Conservation (phyloP, 2,329 filamentous ascomycete species). For the Cyanodermella asteris region DNA sequence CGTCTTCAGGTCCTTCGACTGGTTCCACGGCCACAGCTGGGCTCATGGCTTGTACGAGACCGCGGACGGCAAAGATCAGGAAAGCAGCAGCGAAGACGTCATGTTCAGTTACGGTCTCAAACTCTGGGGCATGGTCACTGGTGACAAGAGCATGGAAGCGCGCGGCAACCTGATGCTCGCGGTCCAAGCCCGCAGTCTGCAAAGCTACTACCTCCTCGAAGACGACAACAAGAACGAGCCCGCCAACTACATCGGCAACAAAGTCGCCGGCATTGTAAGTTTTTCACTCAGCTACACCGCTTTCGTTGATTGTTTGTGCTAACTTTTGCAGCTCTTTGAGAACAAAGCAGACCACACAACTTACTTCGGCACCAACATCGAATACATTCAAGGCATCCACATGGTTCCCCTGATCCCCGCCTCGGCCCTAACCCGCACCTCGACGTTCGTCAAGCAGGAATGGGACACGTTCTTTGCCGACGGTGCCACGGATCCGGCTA, state of each 20-base stretch:
- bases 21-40: constrained; percentile 88
- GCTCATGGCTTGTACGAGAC: constrained; percentile 38
- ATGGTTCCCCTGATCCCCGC: constrained; percentile 56
- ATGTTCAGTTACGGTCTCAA: constrained; percentile 74
- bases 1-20: constrained; percentile 65
- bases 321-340: constrained; percentile 42
- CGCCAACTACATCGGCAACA: constrained; percentile 54
- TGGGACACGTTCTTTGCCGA: constrained; percentile 59
- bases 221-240: constrained; percentile 50
- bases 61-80: constrained; percentile 33
- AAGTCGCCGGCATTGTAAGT: constrained; percentile 35
- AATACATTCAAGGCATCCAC: constrained; percentile 56
- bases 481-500: constrained; percentile 35
- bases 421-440: constrained; percentile 42
- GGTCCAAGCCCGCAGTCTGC: constrained; percentile 49
- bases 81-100: constrained; percentile 74
- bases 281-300: background rate
- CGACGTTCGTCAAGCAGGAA: constrained; percentile 55
- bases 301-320: background rate
- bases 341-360: constrained; percentile 89
- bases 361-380: constrained; percentile 54
- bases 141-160: constrained; percentile 56
- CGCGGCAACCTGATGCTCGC: constrained; percentile 67
- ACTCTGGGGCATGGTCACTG: constrained; percentile 67
- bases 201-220: constrained; percentile 62